Conservation (phyloP, 2,329 filamentous ascomycete species). For the Talaromyces sp. region DNA sequence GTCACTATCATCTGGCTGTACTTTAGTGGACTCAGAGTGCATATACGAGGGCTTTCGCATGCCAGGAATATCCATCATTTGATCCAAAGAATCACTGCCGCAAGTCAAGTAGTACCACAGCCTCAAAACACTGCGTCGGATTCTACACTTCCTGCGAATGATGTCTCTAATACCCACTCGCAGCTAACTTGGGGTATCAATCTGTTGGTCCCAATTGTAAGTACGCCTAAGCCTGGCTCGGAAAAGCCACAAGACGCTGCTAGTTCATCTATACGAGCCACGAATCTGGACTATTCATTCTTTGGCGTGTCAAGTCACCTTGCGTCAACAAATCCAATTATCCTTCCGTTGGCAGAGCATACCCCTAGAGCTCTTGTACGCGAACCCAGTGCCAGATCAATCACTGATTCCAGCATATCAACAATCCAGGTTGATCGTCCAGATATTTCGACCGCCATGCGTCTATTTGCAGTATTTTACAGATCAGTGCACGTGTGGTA, state of each 20-base stretch:
- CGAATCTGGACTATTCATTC: conserved; percentile 5
- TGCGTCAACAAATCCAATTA: conserved; percentile 12
- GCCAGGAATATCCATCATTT: conserved; percentile 9
- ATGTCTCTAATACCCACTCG: not conserved
- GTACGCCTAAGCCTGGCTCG: not conserved
- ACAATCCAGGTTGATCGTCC: not conserved
- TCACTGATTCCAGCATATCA: conserved; percentile 1
- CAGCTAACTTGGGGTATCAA: conserved; percentile 10
- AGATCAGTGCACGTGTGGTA: conserved; percentile 15
- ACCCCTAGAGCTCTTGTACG: conserved; percentile 1
- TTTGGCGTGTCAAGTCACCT: conserved; percentile 12
- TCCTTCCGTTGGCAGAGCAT: conserved; percentile 3
- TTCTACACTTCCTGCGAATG: not conserved
- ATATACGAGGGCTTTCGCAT: not conserved
- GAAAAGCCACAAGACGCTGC: not conserved
- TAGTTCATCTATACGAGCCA: conserved; percentile 7
- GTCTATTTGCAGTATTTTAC: conserved; percentile 10
- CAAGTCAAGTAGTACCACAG: conserved; percentile 1
- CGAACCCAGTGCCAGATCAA: conserved; percentile 1
- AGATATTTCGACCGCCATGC: conserved; percentile 7
- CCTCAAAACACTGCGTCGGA: not conserved
- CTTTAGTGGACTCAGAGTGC: not conserved
- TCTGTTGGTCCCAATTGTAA: conserved; percentile 8
- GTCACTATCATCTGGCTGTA: not conserved
- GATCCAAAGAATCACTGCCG: conserved; percentile 9